Evolutionary conservation across 1,284 basidiomycete genomes (phyloP).

Genomic region (Trametes sp.): DNA sequence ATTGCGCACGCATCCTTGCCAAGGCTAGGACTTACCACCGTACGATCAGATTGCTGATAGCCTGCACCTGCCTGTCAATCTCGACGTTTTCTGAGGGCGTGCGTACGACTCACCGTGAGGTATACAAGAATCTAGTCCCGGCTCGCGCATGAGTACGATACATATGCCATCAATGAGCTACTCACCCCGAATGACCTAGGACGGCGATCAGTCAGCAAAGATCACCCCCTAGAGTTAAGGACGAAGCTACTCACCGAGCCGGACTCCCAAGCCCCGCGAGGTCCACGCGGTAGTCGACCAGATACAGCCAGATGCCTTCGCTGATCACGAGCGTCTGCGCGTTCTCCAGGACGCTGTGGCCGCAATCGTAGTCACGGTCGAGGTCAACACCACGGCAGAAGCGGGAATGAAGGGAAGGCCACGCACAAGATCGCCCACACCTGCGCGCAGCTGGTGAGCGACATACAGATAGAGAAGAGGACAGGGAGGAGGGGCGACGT

Average conservation of each 20-base stretch:
- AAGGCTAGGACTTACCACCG: neutral
- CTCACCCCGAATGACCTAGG: neutral
- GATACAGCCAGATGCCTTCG: constrained; percentile 1
- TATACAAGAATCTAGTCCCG: neutral
- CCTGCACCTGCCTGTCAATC: neutral
- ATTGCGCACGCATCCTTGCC: neutral
- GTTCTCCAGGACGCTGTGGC: constrained; percentile 1
- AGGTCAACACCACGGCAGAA: too few relatives aligned
- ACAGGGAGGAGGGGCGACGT: neutral
- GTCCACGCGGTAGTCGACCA: neutral
- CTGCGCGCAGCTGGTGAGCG: neutral
- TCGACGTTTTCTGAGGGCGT: too few relatives aligned
- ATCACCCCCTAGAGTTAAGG: neutral
- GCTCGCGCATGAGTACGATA: too few relatives aligned
- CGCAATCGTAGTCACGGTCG: neutral
- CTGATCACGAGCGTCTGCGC: neutral
- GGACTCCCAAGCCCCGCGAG: neutral
- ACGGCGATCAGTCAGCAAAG: neutral
- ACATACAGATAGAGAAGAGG: neutral
- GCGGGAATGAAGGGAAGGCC: neutral
- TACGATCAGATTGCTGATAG: neutral
- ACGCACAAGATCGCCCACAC: neutral
- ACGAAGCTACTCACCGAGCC: neutral
- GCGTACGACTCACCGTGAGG: neutral
- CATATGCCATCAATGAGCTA: neutral